Percentiles rank a stretch among this genome's conserved stretches.
phyloP scores from a whole-genome alignment of 129 eudicot species.

The Silybum marianum region DNA sequence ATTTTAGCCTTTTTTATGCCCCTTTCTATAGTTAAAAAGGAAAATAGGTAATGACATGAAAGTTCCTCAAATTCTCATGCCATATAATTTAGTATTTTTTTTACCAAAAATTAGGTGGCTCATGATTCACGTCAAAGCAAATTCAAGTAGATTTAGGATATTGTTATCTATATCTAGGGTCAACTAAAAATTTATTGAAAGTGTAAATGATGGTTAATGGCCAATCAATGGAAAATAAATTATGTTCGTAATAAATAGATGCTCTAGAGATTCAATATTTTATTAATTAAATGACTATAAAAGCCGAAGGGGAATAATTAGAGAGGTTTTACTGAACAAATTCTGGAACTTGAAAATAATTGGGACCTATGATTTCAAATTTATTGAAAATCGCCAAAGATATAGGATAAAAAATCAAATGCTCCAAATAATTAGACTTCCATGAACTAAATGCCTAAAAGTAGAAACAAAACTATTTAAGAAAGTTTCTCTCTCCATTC shows the following conservation, averaged over 20 bases:
- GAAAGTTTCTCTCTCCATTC: not conserved
- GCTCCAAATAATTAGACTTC: not conserved
- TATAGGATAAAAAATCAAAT: slow-evolving; percentile 8
- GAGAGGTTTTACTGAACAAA: slow-evolving; percentile 10
- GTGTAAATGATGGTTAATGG: not conserved
- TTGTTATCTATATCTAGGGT: not conserved
- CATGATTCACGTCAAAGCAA: not conserved
- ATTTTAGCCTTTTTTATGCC: not conserved
- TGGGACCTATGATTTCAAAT: not conserved
- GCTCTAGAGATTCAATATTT: not conserved
- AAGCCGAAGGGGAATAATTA: not conserved
- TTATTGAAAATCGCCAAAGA: not conserved
- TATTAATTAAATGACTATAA: slow-evolving; percentile 3
- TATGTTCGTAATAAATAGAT: not conserved
- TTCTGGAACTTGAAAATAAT: not conserved
- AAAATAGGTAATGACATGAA: not conserved
- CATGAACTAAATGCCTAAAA: slow-evolving; percentile 9
- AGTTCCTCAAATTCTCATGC: not conserved
- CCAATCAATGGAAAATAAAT: not conserved
- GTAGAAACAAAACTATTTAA: slow-evolving; percentile 9
- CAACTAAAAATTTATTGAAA: not conserved
- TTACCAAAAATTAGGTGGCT: not conserved
- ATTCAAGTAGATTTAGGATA: not conserved
- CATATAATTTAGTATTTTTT: not conserved
- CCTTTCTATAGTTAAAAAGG: not conserved